A percentile compares a stretch with the other conserved stretches of the same genome.
Evolutionary conservation across 2,329 filamentous ascomycete genomes (phyloP).

Genomic region (Penicillium sp.): DNA sequence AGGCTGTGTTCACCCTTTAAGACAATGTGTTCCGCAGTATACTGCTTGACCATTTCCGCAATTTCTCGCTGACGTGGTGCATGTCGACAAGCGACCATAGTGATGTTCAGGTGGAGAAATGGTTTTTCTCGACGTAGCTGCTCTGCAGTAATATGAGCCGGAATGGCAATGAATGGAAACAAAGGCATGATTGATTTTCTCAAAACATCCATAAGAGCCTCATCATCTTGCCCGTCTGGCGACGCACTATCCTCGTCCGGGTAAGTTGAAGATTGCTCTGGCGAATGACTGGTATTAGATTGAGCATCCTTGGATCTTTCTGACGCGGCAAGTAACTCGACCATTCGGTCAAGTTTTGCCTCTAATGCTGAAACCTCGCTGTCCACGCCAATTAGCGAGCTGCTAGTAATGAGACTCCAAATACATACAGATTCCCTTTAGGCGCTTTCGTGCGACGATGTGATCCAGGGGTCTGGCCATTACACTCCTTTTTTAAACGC

Average conservation of each 20-base stretch:
- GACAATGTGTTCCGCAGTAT: conserved; percentile 46
- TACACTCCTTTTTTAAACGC: conserved; percentile 28
- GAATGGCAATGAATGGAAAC: conserved; percentile 29
- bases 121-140: conserved; percentile 23
- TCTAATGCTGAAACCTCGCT: conserved; percentile 28
- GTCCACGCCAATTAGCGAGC: neutral
- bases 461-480: conserved; percentile 24
- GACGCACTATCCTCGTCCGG: neutral
- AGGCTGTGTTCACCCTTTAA: conserved; percentile 44
- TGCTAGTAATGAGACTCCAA: neutral
- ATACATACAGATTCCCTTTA: conserved; percentile 7
- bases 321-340: conserved; percentile 22
- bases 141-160: conserved; percentile 10
- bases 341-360: conserved; percentile 29
- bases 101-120: conserved; percentile 22
- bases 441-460: conserved; percentile 17
- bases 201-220: conserved; percentile 13
- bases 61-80: conserved; percentile 15
- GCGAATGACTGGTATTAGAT: conserved; percentile 6
- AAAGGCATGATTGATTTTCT: conserved; percentile 17
- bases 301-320: conserved; percentile 3
- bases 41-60: conserved; percentile 16
- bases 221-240: conserved; percentile 10
- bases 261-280: neutral
- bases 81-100: conserved; percentile 19